Percentiles rank a stretch among this genome's conserved stretches.
phyloP scores from a whole-genome alignment of 345 rosid species.

The Arabidopsis thaliana region TAIR10.1 NC_003071.7:15270001-15270500 shows the following conservation, averaged over 20 bases:
- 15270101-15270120: conserved; percentile 14
- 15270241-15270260: conserved; percentile 24
- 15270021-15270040: conserved; percentile 32
- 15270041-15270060: conserved; percentile 17
- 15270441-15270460: conserved; percentile 57
- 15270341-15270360: conserved; percentile 75
- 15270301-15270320: conserved; percentile 47
- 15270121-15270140: conserved; percentile 12
- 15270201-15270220: conserved; percentile 33
- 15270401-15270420: conserved; percentile 46
- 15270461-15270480: conserved; percentile 38
- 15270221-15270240: conserved; percentile 30
- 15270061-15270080: conserved; percentile 18
- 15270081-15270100: conserved; percentile 16
- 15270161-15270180: conserved; percentile 25
- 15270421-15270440: conserved; percentile 71
- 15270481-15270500: conserved; percentile 68
- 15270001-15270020: conserved; percentile 14
- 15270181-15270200: not conserved
- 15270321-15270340: conserved; percentile 63
- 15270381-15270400: conserved; percentile 90
- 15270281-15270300: conserved; percentile 35
- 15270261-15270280: conserved; percentile 12
- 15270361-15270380: conserved; percentile 79
- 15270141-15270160: conserved; percentile 10